Conservation (phyloP, 2,329 filamentous ascomycete genomes). For the Tolypocladium inflatum region DNA sequence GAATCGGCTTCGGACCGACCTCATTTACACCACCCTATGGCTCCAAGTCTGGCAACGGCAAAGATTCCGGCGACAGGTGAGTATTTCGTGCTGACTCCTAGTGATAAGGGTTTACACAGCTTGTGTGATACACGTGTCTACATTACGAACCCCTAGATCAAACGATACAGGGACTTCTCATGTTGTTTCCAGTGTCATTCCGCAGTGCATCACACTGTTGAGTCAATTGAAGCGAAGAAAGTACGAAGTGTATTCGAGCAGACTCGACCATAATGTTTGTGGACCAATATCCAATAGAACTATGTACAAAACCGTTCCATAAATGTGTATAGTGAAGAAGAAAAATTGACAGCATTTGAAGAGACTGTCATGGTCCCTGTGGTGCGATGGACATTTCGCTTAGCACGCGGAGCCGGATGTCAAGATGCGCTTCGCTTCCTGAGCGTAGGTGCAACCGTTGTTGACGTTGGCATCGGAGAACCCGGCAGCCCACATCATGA, state of each 20-base stretch:
- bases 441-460: constrained; percentile 30
- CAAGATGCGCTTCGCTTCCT: constrained; percentile 27
- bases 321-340: not conserved
- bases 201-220: not conserved
- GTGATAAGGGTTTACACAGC: no score
- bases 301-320: not conserved
- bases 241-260: not conserved
- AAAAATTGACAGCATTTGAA: not conserved
- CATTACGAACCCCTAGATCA: no score
- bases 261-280: not conserved
- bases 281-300: no score
- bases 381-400: not conserved
- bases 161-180: no score
- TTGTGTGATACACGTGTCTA: no score
- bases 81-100: no score
- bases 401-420: constrained; percentile 3
- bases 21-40: no score
- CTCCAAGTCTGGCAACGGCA: no score
- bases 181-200: not conserved
- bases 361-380: not conserved
- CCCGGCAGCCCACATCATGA: constrained; percentile 32
- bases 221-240: not conserved
- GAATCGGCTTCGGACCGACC: no score
- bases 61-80: no score
- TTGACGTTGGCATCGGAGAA: constrained; percentile 24